These are phyloP conservation scores for Penicillium arizonense DNA, from an alignment of 495 filamentous ascomycete species.

Conservation along the genomic window DNA sequence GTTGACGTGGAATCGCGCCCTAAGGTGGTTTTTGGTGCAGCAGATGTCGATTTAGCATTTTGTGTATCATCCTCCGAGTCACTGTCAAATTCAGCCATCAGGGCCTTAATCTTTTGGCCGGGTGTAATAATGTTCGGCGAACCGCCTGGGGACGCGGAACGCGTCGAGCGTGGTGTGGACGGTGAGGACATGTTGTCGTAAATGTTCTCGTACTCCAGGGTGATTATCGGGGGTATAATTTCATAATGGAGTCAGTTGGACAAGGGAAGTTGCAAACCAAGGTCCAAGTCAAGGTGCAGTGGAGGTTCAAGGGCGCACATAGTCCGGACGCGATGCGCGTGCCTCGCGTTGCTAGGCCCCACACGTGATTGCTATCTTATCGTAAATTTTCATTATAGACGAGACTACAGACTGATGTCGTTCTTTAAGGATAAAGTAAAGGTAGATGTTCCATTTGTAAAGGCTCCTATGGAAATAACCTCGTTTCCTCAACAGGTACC, in stretches of 20 bases:
- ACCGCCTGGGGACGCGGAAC: constrained; percentile 33
- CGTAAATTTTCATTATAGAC: background rate
- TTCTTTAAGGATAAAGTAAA: too few relatives aligned
- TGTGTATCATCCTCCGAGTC: constrained; percentile 53
- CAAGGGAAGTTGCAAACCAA: background rate
- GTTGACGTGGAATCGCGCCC: constrained; percentile 12
- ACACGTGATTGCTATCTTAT: constrained; percentile 26
- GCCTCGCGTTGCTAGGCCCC: constrained; percentile 24
- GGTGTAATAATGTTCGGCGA: constrained; percentile 58
- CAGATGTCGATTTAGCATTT: constrained; percentile 8
- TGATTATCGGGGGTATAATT: background rate
- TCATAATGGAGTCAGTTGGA: constrained; percentile 12
- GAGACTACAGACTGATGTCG: too few relatives aligned
- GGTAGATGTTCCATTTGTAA: too few relatives aligned
- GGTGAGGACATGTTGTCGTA: constrained; percentile 36
- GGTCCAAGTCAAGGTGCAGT: constrained; percentile 3
- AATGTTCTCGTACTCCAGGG: background rate
- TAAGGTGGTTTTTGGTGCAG: constrained; percentile 8
- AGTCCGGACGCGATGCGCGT: constrained; percentile 28
- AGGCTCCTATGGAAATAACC: too few relatives aligned
- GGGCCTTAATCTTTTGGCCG: constrained; percentile 64
- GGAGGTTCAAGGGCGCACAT: constrained; percentile 25
- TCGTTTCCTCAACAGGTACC: background rate
- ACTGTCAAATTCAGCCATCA: constrained; percentile 63
- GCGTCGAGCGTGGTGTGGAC: constrained; percentile 44